Evolutionary conservation across 176 grass and related monocot genomes (phyloP), one percentile per base, ranked within the genome.

Genomic region (Dendrocalamus sinicus): DNA sequence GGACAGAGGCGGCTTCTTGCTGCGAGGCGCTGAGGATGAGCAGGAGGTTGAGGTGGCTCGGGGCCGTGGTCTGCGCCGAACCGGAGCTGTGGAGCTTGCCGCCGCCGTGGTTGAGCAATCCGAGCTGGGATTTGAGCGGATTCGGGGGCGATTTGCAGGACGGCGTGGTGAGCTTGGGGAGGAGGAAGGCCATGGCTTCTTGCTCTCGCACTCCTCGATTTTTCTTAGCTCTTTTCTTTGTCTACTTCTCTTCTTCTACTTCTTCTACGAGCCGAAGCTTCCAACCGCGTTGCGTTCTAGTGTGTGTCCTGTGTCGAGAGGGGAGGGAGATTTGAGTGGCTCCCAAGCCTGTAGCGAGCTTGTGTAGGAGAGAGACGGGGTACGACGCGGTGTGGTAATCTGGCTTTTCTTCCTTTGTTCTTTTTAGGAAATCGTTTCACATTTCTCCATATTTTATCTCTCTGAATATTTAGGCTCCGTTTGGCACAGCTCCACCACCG

Each of bases 151-250:
- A 71, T 47, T 79, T 87, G 85, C 81, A 84, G 55, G 91, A 77
- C 12, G 92, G 86, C 40, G 93, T 82, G 77, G 90, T 91, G 86
- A 96, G 73, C 86, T 99, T 99, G 39, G 96, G 96, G 66, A 96
- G 90, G 78, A 96, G 90, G 81, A 93, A 99, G 80, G 89, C 86
- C 96, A 96, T 96, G 86, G 81, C 62, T 80, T 57, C 22, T 26
- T 67, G 45, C 73, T 59, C 67, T 84, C 24, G 39, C 12, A 23
- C 71, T 75, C 39, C 41, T 74, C 35, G 83, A 71, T 81, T 80
- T 54, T 47, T 81, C 41, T 6, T 48, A 8, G 47, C 63, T 55
- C 64, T 54, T 52, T 55, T 46, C 48, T 51, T 68, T 40, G 61
- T 0, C 23, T 47, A 9, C 12, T 46, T 17, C 14, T 12, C 47